Evolutionary conservation across 2,329 filamentous ascomycete genomes (phyloP), one percentile per base, ranked within the genome.

Genomic region (Colletotrichum sp.): DNA sequence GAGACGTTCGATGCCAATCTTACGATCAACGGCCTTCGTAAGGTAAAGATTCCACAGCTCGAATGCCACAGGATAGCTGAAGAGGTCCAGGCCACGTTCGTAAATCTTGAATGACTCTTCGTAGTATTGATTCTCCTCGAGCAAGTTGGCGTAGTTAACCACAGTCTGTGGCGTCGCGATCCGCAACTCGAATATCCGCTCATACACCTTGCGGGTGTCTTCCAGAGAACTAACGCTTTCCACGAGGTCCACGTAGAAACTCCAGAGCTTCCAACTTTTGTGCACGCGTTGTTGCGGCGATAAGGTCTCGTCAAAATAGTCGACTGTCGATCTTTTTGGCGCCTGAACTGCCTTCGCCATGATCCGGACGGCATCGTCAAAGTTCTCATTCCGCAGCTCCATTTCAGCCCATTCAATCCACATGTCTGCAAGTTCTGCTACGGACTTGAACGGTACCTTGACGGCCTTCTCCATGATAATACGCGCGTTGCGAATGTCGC

Each of bases 321-420:
- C 97, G n/a, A 99, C 96, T 3, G 93, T 98, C n/a, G 96, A 98
- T 78, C 95, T 90, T 85, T 99, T 99, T 0, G 97, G 96, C n/a
- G 97, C 95, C 84, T 98, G 96, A 7, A 97, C 96, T 21, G 97
- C 97, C 84, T 98, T 99, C 55, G 95, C 95, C 96, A 99, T 98
- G 83, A 99, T 96, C 77, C 94, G 94, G 77, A 98, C 94, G 4
- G 98, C 97, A 81, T 95, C 94, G 82, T 99, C 96, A 78, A 99
- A 98, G 82, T 99, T 98, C 81, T 99, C 96, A 81, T 96, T 96
- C 65, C 97, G 94, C 65, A 99, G 89, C 84, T 99, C 97, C 94
- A 99, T 95, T 85, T 99, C 96, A 1, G 98, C 96, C 96, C 97
- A 99, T 85, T 98, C 96, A 78, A 98, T 98, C 97, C 97, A 99